Conservation (phyloP, 2,329 filamentous ascomycete species). For the Colletotrichum sp. region DNA sequence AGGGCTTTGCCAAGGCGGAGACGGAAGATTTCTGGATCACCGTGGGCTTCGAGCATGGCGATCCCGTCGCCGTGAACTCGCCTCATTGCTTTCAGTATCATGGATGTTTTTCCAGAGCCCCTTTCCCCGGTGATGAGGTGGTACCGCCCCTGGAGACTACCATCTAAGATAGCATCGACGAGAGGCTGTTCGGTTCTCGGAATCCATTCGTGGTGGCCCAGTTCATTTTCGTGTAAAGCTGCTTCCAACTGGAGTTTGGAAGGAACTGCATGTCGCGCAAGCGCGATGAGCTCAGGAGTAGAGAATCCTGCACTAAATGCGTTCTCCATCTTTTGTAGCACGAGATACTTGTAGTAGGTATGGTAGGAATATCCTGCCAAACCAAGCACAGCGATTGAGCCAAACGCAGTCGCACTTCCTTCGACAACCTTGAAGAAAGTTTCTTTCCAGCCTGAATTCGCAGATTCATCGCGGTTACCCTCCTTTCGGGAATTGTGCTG, state of each 20-base stretch:
- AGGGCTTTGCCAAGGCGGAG: constrained; percentile 90
- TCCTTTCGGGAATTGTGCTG: not conserved
- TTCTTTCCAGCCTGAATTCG: not conserved
- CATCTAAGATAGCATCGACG: constrained; percentile 84
- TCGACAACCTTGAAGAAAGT: constrained; percentile 67
- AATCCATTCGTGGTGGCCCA: constrained; percentile 71
- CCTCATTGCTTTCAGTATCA: constrained; percentile 94
- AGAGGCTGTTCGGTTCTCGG: constrained; percentile 78
- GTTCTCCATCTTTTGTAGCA: constrained; percentile 87
- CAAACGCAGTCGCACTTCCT: constrained; percentile 75
- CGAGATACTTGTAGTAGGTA: constrained; percentile 84
- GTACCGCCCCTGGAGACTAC: constrained; percentile 79
- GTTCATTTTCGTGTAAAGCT: constrained; percentile 30
- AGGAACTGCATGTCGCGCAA: constrained; percentile 59
- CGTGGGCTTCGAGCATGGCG: constrained; percentile 95
- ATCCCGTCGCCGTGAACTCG: constrained; percentile 88
- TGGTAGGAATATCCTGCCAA: constrained; percentile 79
- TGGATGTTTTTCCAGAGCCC: constrained; percentile 94
- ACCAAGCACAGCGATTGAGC: constrained; percentile 75
- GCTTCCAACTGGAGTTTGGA: constrained; percentile 29
- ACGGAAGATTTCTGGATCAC: constrained; percentile 95
- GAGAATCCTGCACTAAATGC: constrained; percentile 94
- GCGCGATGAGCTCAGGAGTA: constrained; percentile 80
- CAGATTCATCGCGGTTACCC: not conserved
- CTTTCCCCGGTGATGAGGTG: constrained; percentile 94